Conservation (phyloP, 257 asterid species). For the Jasminum sambac region DNA sequence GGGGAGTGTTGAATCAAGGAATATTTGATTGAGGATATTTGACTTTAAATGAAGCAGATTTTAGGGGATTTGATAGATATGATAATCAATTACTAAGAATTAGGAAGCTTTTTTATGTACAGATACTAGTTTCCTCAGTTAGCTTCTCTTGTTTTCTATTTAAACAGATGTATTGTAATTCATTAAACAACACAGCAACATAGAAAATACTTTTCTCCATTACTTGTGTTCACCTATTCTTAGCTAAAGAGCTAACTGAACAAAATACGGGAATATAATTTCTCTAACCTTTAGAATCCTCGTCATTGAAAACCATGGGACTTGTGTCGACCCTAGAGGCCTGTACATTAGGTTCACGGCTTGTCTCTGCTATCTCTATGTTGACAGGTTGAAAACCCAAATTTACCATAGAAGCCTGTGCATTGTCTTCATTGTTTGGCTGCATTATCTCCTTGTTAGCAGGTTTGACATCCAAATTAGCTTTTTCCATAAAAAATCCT, state of each 20-base stretch:
- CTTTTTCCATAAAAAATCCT: conserved; percentile 38
- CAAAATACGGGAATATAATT: neutral
- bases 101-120: no score
- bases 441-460: conserved; percentile 28
- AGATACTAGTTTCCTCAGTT: no score
- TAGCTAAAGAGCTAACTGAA: conserved; percentile 14
- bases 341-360: conserved; percentile 24
- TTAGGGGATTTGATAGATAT: no score
- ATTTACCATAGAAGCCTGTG: conserved; percentile 26
- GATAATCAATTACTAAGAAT: no score
- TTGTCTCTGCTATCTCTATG: conserved; percentile 34
- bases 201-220: no score
- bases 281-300: conserved; percentile 43
- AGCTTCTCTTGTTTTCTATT: no score
- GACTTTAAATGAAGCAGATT: no score
- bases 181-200: no score
- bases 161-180: no score
- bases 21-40: no score
- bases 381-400: conserved; percentile 20
- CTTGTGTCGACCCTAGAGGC: conserved; percentile 24
- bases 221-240: no score
- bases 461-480: conserved; percentile 21
- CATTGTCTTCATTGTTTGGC: conserved; percentile 30
- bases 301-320: conserved; percentile 25
- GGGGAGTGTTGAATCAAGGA: no score